Percentiles rank a stretch among this genome's conserved stretches.
Evolutionary conservation across 106 monocot genomes (phyloP).

Genomic region (Narthecium ossifragum): DNA sequence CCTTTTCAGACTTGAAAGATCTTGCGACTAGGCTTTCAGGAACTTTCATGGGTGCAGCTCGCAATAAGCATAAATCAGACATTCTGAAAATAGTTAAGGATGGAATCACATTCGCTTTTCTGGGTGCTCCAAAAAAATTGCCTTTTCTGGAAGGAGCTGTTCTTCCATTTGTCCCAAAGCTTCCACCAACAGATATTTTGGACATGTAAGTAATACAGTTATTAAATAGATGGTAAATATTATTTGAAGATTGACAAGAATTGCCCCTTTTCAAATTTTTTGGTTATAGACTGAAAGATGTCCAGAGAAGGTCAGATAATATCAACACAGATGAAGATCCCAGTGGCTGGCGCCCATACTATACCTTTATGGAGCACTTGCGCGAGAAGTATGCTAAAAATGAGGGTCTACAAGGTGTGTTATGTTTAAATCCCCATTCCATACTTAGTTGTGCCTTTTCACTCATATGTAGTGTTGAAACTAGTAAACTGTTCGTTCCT

Average conservation of each 20-base stretch:
- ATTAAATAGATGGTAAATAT: too few relatives aligned
- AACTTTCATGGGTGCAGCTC: slow-evolving; percentile 68
- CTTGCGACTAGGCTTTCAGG: slow-evolving; percentile 67
- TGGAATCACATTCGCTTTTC: slow-evolving; percentile 81
- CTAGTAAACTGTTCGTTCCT: too few relatives aligned
- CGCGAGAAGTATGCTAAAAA: slow-evolving; percentile 71
- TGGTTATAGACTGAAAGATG: slow-evolving; percentile 57
- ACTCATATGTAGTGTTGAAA: too few relatives aligned
- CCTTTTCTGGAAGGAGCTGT: slow-evolving; percentile 78
- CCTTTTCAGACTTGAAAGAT: slow-evolving; percentile 69
- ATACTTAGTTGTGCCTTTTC: too few relatives aligned
- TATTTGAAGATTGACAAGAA: too few relatives aligned
- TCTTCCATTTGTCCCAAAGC: slow-evolving; percentile 79
- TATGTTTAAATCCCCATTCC: too few relatives aligned
- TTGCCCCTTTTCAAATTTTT: too few relatives aligned
- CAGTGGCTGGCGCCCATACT: slow-evolving; percentile 79
- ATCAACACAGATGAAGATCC: slow-evolving; percentile 73
- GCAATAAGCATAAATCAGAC: slow-evolving; percentile 65
- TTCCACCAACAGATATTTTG: slow-evolving; percentile 46
- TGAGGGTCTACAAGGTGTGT: slow-evolving; percentile 53
- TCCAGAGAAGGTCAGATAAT: slow-evolving; percentile 64
- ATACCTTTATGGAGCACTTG: slow-evolving; percentile 57
- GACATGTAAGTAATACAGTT: slow-evolving; percentile 82
- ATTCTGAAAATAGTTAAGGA: slow-evolving; percentile 75
- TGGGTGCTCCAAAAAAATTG: slow-evolving; percentile 62